Evolutionary conservation across 1,284 basidiomycete species (phyloP).

Genomic region (Melanopsichium pennsylvanicum): DNA sequence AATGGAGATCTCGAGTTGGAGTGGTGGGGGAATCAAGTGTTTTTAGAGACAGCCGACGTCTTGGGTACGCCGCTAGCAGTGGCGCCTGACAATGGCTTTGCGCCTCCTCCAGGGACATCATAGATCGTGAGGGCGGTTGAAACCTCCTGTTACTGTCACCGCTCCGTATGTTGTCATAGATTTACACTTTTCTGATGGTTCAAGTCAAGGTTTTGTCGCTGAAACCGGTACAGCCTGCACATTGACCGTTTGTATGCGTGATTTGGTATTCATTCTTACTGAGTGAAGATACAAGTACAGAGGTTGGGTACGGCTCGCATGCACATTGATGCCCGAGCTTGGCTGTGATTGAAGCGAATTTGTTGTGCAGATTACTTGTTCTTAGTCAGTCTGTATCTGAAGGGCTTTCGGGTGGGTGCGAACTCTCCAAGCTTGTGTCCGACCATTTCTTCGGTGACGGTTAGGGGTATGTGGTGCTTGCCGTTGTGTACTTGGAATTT

Average conservation of each 20-base stretch:
- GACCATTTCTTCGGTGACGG: slow-evolving; percentile 95
- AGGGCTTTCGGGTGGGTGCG: slow-evolving; percentile 78
- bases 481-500: slow-evolving; percentile 94
- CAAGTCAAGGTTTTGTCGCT: not conserved
- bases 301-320: too few relatives aligned
- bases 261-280: too few relatives aligned
- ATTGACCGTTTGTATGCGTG: too few relatives aligned
- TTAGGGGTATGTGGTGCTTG: slow-evolving; percentile 84
- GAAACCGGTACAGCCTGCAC: not conserved
- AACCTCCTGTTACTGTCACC: too few relatives aligned
- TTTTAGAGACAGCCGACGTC: slow-evolving; percentile 40
- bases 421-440: slow-evolving; percentile 98
- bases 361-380: slow-evolving; percentile 54
- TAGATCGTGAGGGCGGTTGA: too few relatives aligned
- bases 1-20: slow-evolving; percentile 26
- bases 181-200: too few relatives aligned
- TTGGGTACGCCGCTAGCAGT: slow-evolving; percentile 8
- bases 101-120: slow-evolving; percentile 20
- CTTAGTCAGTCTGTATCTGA: slow-evolving; percentile 64
- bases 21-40: slow-evolving; percentile 63
- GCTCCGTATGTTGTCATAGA: too few relatives aligned
- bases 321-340: too few relatives aligned
- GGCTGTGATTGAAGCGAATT: not conserved
- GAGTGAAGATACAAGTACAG: slow-evolving; percentile 44
- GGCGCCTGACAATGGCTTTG: slow-evolving; percentile 26